Percentiles rank a stretch among this genome's conserved stretches.
Evolutionary conservation across 371 early-diverging fungal genomes (phyloP).

Genomic region (Conidiobolus incongruus): DNA sequence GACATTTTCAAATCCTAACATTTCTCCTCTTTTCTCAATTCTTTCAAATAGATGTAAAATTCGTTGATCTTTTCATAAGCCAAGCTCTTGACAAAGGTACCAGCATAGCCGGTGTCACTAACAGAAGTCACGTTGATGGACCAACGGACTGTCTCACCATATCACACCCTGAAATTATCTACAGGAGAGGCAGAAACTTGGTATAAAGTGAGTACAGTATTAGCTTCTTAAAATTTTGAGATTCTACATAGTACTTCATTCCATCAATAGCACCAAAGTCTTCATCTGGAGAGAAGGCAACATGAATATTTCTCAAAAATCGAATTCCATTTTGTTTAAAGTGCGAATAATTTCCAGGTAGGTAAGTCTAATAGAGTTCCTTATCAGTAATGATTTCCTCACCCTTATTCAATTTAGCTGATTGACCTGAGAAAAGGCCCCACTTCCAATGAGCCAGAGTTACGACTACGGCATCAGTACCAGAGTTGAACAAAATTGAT

Average conservation of each 20-base stretch:
- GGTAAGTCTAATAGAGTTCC: slow-evolving; percentile 47
- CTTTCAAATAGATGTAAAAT: background rate
- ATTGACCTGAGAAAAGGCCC: slow-evolving; percentile 43
- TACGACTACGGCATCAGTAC: slow-evolving; percentile 70
- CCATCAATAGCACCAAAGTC: slow-evolving; percentile 59
- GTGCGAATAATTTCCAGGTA: slow-evolving; percentile 44
- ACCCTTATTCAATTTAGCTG: slow-evolving; percentile 14
- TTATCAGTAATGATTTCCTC: slow-evolving; percentile 40
- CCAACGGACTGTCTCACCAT: slow-evolving; percentile 35
- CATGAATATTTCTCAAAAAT: slow-evolving; percentile 33
- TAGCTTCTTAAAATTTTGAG: slow-evolving; percentile 28
- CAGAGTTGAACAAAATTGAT: slow-evolving; percentile 47
- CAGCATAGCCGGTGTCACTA: slow-evolving; percentile 56
- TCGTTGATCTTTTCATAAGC: slow-evolving; percentile 33
- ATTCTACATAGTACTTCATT: slow-evolving; percentile 31
- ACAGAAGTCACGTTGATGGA: slow-evolving; percentile 18
- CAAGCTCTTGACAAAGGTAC: slow-evolving; percentile 36
- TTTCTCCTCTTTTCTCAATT: slow-evolving; percentile 17
- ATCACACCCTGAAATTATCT: slow-evolving; percentile 33
- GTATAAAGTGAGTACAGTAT: slow-evolving; percentile 50
- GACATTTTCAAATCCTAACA: slow-evolving; percentile 9
- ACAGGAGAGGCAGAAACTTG: slow-evolving; percentile 46
- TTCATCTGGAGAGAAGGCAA: slow-evolving; percentile 49
- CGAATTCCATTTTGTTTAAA: slow-evolving; percentile 19
- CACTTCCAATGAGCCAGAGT: slow-evolving; percentile 32